Evolutionary conservation across 2,329 filamentous ascomycete species (phyloP), one percentile per base, ranked within the genome.

Genomic region (Xylaria sp.): DNA sequence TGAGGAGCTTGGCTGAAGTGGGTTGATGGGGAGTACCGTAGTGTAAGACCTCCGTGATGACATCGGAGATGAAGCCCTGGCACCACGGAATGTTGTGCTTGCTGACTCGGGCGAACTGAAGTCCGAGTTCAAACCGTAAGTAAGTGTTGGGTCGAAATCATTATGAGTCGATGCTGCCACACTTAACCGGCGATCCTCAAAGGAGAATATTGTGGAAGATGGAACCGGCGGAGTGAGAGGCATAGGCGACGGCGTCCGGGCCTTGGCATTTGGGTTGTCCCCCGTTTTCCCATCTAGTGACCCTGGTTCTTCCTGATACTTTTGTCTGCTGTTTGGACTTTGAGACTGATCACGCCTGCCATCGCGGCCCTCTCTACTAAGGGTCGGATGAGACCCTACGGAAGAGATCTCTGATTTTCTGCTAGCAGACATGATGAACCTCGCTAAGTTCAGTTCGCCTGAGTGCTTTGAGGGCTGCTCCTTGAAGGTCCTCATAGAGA

Each of bases 101-200:
- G 71, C 70, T 15, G 75, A 73, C 20, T 60, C 69, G 12, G 74
- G 70, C 9, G 75, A 82, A 69, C 80, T 79, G 77, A 86, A 86
- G 71, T 86, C 84, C 0, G 85, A 85, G 70, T 86, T 85, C 2
- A 83, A 82, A 69, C 86, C 85, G 70, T 85, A 81, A 67, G 87
- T 84, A 72, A 84, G 82, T 52, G 76, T 76, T n/a, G 76, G 74
- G 55, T 82, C 82, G 10, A 82, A 70, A 10, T 79, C 78, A 10
- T 78, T 77, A 23, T 78, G 75, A 18, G 75, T 74, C 44, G 80
- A 81, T 41, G 76, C 76, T 2, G 78, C 75, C 60, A 76, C 75
- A 72, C 78, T 80, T 8, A 75, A 74, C 7, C 76, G 77, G 48
- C 80, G 80, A 57, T 82, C 80, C 44, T 86, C 78, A 67, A 86